These are phyloP conservation scores for Yamadazyma akitaensis DNA, from an alignment of 805 yeast genomes.

Conservation along the genomic window DNA sequence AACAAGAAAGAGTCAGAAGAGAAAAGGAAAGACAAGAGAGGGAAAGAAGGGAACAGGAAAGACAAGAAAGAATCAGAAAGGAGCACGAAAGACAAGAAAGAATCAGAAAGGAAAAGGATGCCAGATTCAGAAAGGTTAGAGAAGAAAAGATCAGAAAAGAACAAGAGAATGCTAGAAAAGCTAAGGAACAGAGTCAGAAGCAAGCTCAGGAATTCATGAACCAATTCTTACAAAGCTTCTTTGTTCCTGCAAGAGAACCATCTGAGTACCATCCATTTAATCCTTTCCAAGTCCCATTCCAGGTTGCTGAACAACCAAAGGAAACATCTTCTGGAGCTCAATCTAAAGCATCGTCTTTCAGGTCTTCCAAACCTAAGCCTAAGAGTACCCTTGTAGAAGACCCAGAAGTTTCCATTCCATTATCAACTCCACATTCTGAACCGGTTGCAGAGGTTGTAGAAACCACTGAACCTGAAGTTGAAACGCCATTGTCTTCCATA, in stretches of 20 bases:
- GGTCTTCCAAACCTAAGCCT: neutral
- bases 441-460: slow-evolving; percentile 13
- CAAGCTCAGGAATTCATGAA: slow-evolving; percentile 22
- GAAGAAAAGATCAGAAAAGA: slow-evolving; percentile 14
- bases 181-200: slow-evolving; percentile 18
- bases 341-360: neutral
- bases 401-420: slow-evolving; percentile 5
- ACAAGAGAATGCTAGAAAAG: slow-evolving; percentile 15
- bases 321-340: neutral
- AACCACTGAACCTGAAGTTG: slow-evolving; percentile 10
- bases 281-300: slow-evolving; percentile 2
- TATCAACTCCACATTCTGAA: neutral
- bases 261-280: neutral
- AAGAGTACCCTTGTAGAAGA: neutral
- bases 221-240: slow-evolving; percentile 19
- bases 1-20: slow-evolving; percentile 7
- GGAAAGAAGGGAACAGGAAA: slow-evolving; percentile 3
- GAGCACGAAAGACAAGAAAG: slow-evolving; percentile 10
- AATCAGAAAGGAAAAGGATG: slow-evolving; percentile 12
- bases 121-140: slow-evolving; percentile 13
- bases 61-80: slow-evolving; percentile 8
- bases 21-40: slow-evolving; percentile 8
- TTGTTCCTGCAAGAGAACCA: slow-evolving; percentile 5
- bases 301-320: slow-evolving; percentile 9
- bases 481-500: slow-evolving; percentile 10